Evolutionary conservation across 2,329 filamentous ascomycete species (phyloP).

Genomic region (Monosporascus sp.): DNA sequence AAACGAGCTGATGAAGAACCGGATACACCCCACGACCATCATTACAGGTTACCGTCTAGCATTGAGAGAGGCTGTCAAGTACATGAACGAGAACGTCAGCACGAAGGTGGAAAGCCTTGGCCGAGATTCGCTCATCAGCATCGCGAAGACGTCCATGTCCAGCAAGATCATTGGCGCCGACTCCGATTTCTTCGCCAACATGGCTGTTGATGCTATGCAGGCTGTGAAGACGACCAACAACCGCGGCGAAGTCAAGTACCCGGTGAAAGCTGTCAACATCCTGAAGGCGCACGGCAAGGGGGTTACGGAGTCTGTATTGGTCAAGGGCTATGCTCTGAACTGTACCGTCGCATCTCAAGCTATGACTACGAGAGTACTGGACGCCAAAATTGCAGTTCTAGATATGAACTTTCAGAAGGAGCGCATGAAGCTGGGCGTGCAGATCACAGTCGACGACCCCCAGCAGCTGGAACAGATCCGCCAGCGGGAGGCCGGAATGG

Average conservation of each 20-base stretch:
- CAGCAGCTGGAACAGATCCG: slow-evolving; percentile 97
- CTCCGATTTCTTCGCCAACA: slow-evolving; percentile 93
- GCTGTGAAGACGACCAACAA: slow-evolving; percentile 92
- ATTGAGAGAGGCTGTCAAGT: slow-evolving; percentile 92
- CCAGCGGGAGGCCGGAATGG: slow-evolving; percentile 84
- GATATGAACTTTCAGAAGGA: slow-evolving; percentile 99
- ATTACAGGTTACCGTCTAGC: slow-evolving; percentile 97
- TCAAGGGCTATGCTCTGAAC: slow-evolving; percentile 97
- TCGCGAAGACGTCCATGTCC: slow-evolving; percentile 98
- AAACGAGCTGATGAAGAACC: slow-evolving; percentile 99
- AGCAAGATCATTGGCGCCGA: slow-evolving; percentile 97
- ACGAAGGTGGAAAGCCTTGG: slow-evolving; percentile 90
- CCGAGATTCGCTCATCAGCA: slow-evolving; percentile 84
- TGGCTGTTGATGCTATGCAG: slow-evolving; percentile 95
- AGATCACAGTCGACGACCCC: slow-evolving; percentile 96
- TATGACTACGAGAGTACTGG: slow-evolving; percentile 86
- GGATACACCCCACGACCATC: slow-evolving; percentile 98
- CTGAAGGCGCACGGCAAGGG: slow-evolving; percentile 98
- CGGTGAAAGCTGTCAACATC: slow-evolving; percentile 98
- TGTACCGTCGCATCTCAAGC: slow-evolving; percentile 98
- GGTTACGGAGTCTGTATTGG: slow-evolving; percentile 76
- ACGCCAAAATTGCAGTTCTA: slow-evolving; percentile 93
- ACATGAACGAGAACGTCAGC: slow-evolving; percentile 98
- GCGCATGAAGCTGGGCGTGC: slow-evolving; percentile 97
- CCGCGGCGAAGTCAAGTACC: slow-evolving; percentile 88